Base-by-base conservation (phyloP, 257 asterid species). In the Penstemon barbatus region DNA sequence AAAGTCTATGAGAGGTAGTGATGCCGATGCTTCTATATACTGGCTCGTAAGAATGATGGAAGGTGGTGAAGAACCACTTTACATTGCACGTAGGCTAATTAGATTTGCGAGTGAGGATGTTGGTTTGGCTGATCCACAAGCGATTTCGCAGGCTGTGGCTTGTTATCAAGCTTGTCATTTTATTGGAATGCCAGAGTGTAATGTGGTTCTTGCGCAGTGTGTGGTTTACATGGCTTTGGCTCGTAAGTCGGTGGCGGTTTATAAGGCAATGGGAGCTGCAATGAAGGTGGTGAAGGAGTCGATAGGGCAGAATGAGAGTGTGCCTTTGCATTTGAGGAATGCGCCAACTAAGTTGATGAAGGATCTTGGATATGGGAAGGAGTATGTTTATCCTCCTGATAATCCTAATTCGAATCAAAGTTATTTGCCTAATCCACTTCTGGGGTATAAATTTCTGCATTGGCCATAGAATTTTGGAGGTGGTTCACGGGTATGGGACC, bases 291-390 rank as follows among this genome's bases (percentile, higher is more conserved):
- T 89, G 58, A 84, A 63, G 84, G 96, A 92, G 4, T 89, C 95
- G 0, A 90, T 70, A n/a, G 97, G 98, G 51, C 88, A 80, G 77
- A 89, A 92, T 55, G 89, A 89, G 55, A 80, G 86, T 56, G 96
- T 92, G 65, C 97, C 98, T 5, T 70, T 89, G 57, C 98, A 87
- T 66, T 53, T 89, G 68, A 89, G 98, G 86, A 92, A 92, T 72
- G 97, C 98, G 42, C 90, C 97, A 5, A 89, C 95, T n/a, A 92
- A 84, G 88, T 76, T 92, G 44, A 87, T 92, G 98, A 87, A 86
- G 76, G 90, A 92, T 72, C 71, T 87, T 65, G 95, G 96, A 12
- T 89, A 86, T 62, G 98, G 96, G 4, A 76, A 84, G 71, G 97
- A 76, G 18, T 89, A 89, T 45, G 42, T 85, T 4, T 84, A 87